Conservation (phyloP, 2,329 filamentous ascomycete species). For the Claviceps pazoutovae region DNA sequence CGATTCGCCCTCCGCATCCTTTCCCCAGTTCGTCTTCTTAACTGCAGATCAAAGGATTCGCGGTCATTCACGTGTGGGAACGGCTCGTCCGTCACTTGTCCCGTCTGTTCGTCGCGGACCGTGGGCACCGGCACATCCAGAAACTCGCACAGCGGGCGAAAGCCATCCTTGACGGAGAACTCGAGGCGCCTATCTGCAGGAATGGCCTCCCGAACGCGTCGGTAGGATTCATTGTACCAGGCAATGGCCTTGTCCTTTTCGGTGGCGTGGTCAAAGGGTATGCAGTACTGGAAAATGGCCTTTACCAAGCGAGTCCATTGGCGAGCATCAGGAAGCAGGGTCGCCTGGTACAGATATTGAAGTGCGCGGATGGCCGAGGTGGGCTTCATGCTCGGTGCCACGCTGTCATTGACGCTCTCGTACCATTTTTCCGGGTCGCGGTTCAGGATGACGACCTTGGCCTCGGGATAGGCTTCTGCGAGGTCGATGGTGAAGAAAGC, state of each 20-base stretch:
- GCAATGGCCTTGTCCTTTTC: constrained; percentile 24
- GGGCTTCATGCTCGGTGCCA: constrained; percentile 7
- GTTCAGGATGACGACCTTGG: constrained; percentile 25
- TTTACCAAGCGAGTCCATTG: constrained; percentile 15
- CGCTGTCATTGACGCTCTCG: constrained; percentile 14
- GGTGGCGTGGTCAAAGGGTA: constrained; percentile 16
- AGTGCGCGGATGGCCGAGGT: constrained; percentile 6
- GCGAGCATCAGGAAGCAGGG: constrained; percentile 14
- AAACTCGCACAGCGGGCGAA: constrained; percentile 26
- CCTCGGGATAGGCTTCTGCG: constrained; percentile 20
- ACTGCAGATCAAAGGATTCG: constrained; percentile 10
- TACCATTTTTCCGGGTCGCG: constrained; percentile 27
- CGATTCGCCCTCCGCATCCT: constrained; percentile 11
- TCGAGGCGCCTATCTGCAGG: constrained; percentile 22
- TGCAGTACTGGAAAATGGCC: constrained; percentile 13
- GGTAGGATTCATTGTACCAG: constrained; percentile 22
- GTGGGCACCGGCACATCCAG: constrained; percentile 23
- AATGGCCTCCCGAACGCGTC: constrained; percentile 21
- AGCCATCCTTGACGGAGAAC: constrained; percentile 25
- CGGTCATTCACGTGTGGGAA: constrained; percentile 22
- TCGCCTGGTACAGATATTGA: constrained; percentile 13
- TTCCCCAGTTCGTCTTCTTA: not conserved
- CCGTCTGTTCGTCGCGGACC: constrained; percentile 16
- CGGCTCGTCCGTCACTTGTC: constrained; percentile 17
- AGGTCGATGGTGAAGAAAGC: constrained; percentile 32